Percentiles rank a stretch among this genome's conserved stretches.
Evolutionary conservation across 2,329 filamentous ascomycete species (phyloP).

Genomic region (Penicillium psychrosexuale): DNA sequence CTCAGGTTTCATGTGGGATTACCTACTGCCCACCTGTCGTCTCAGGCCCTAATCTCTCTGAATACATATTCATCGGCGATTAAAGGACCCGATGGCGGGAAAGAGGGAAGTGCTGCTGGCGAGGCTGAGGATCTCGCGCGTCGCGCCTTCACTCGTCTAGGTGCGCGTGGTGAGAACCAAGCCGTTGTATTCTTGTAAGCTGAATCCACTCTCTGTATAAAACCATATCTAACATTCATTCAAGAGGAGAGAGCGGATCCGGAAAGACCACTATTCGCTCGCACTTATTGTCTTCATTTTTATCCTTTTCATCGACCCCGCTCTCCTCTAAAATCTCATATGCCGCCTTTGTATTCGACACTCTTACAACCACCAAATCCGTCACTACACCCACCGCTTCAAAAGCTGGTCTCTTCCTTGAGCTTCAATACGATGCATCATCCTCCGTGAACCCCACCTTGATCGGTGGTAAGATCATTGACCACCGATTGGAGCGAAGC

Average conservation of each 20-base stretch:
- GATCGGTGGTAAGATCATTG: conserved; percentile 89
- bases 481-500: conserved; percentile 88
- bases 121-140: conserved; percentile 90
- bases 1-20: conserved; percentile 83
- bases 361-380: conserved; percentile 94
- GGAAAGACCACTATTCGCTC: conserved; percentile 94
- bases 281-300: conserved; percentile 78
- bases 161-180: conserved; percentile 88
- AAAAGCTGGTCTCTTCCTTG: conserved; percentile 91
- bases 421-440: conserved; percentile 92
- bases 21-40: conserved; percentile 83
- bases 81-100: conserved; percentile 84
- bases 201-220: not conserved
- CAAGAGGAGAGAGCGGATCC: conserved; percentile 87
- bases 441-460: conserved; percentile 79
- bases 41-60: conserved; percentile 83
- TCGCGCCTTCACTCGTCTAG: conserved; percentile 78
- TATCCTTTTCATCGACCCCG: conserved; percentile 87
- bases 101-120: conserved; percentile 86
- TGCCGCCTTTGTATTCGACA: conserved; percentile 92
- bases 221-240: conserved; percentile 28
- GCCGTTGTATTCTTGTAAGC: conserved; percentile 88
- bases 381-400: conserved; percentile 93
- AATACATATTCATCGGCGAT: conserved; percentile 92
- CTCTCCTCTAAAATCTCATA: conserved; percentile 90